Percentiles rank a stretch among this genome's conserved stretches.
Evolutionary conservation across 495 filamentous ascomycete species (phyloP).

Genomic region (Pseudoneurospora amorphoporcata): DNA sequence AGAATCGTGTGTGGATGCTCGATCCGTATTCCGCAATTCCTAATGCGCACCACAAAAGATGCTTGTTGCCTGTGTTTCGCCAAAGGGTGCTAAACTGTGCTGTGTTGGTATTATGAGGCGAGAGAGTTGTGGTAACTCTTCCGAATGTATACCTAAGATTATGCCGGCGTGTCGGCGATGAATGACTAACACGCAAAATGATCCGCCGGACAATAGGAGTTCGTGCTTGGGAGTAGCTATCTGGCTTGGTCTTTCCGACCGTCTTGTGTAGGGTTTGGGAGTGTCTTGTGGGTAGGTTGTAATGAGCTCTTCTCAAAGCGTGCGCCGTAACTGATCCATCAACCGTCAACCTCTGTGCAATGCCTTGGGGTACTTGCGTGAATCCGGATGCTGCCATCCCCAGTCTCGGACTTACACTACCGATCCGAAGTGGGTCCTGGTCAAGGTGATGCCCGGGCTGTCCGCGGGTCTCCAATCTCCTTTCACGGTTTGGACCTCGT

Average conservation of each 20-base stretch:
- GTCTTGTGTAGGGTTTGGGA: neutral
- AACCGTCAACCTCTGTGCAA: neutral
- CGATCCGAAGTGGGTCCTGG: neutral
- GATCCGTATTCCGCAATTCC: neutral
- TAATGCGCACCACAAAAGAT: neutral
- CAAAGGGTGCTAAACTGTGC: neutral
- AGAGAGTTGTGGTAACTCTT: neutral
- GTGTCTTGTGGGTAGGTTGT: neutral
- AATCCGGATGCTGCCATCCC: neutral
- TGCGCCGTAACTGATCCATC: neutral
- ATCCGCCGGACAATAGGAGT: neutral
- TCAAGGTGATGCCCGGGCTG: neutral
- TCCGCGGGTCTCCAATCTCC: neutral
- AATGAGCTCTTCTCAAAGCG: neutral
- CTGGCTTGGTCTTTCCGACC: neutral
- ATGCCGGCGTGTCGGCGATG: neutral
- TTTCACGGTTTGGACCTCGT: neutral
- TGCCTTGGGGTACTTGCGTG: neutral
- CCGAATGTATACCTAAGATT: neutral
- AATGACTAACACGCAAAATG: neutral
- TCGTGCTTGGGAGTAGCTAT: neutral
- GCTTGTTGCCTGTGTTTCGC: neutral
- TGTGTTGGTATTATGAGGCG: neutral
- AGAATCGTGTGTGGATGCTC: neutral
- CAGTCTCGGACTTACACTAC: neutral